Conservation (phyloP, 192 early-diverging fungal species). For the Ambispora gerdemannii region DNA sequence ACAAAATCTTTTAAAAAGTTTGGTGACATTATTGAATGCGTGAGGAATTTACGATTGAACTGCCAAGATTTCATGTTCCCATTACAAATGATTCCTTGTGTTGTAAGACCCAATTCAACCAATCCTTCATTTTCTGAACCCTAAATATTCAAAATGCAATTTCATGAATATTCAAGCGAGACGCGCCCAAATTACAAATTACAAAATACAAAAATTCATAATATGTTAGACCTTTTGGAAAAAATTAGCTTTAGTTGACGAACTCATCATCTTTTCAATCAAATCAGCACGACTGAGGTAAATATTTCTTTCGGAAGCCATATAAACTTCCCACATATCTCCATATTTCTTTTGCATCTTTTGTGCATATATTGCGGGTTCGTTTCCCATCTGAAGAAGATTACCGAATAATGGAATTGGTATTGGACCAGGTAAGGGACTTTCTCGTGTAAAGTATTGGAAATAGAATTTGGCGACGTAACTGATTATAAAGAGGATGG, state of each 20-base stretch:
- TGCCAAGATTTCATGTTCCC: conserved; percentile 6
- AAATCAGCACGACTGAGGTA: neutral
- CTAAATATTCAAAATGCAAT: neutral
- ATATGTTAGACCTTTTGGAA: neutral
- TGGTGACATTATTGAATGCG: conserved; percentile 23
- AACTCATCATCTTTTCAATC: neutral
- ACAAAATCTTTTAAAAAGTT: conserved; percentile 24
- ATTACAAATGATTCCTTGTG: conserved; percentile 8
- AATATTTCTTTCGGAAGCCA: conserved; percentile 13
- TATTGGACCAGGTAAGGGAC: conserved; percentile 8
- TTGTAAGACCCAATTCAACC: neutral
- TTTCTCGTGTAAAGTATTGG: neutral
- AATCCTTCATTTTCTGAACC: neutral
- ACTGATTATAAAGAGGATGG: neutral
- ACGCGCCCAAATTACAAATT: neutral
- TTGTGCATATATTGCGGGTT: neutral
- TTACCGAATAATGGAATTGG: conserved; percentile 19
- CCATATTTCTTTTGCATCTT: neutral
- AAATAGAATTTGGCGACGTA: conserved; percentile 7
- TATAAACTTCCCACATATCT: conserved; percentile 19
- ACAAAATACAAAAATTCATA: neutral
- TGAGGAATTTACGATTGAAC: conserved; percentile 1
- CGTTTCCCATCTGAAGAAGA: conserved; percentile 3
- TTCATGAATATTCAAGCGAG: neutral
- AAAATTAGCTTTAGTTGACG: conserved; percentile 7